These are phyloP conservation scores for Violaceomyces palustris DNA, from an alignment of 1,284 basidiomycete genomes.

Conservation along the genomic window DNA sequence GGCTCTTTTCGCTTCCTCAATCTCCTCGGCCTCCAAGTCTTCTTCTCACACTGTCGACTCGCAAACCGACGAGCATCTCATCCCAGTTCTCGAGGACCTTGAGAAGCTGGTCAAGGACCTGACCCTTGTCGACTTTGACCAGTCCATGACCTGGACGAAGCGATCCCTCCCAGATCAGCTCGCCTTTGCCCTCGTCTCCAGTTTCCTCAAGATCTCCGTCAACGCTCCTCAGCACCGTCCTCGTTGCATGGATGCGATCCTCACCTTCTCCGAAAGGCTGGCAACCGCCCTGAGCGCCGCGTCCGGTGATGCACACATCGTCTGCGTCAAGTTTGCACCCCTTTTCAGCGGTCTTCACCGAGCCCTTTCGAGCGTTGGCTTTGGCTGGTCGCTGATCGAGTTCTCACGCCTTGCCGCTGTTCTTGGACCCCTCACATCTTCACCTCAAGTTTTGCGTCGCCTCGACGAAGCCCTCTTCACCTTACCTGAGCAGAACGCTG, in stretches of 20 bases:
- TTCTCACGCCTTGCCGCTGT: constrained; percentile 63
- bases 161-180: constrained; percentile 48
- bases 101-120: constrained; percentile 29
- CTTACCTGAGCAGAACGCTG: constrained; percentile 50
- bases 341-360: constrained; percentile 81
- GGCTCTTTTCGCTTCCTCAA: constrained; percentile 45
- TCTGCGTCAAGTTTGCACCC: constrained; percentile 68
- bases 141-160: constrained; percentile 28
- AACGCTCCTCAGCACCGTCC: constrained; percentile 59
- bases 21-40: constrained; percentile 36
- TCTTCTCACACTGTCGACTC: constrained; percentile 31
- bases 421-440: constrained; percentile 62
- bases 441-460: constrained; percentile 59
- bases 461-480: constrained; percentile 56
- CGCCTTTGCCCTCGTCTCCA: constrained; percentile 38
- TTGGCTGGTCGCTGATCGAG: constrained; percentile 67
- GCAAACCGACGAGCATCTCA: constrained; percentile 34
- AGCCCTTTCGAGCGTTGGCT: constrained; percentile 71
- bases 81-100: constrained; percentile 37
- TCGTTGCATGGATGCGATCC: constrained; percentile 57
- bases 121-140: constrained; percentile 30
- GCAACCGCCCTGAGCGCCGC: constrained; percentile 12
- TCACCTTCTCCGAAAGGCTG: constrained; percentile 18
- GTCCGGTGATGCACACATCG: constrained; percentile 62
- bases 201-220: constrained; percentile 62